Evolutionary conservation across 1,284 basidiomycete genomes (phyloP).

Genomic region (Fomitopsis betulina): DNA sequence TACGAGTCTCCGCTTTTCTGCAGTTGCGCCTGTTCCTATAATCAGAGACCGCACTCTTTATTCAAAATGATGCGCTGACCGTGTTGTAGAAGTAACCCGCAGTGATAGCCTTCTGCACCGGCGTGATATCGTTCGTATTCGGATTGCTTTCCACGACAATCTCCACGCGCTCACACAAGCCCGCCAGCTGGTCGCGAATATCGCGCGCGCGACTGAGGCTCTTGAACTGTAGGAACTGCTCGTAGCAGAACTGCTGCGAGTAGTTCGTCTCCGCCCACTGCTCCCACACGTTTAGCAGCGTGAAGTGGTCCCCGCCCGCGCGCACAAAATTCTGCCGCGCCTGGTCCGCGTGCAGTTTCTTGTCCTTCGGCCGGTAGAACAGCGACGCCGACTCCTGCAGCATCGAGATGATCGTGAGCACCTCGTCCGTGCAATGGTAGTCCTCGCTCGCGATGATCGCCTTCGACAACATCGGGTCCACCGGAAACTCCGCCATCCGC

Average conservation of each 20-base stretch:
- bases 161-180: slow-evolving; percentile 95
- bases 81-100: slow-evolving; percentile 97
- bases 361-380: slow-evolving; percentile 97
- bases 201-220: slow-evolving; percentile 91
- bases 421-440: slow-evolving; percentile 96
- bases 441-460: slow-evolving; percentile 94
- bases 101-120: slow-evolving; percentile 92
- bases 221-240: slow-evolving; percentile 98
- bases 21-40: slow-evolving; percentile 60
- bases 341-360: slow-evolving; percentile 93
- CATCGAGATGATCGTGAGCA: slow-evolving; percentile 97
- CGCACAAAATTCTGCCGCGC: slow-evolving; percentile 96
- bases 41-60: slow-evolving; percentile 1
- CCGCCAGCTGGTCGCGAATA: slow-evolving; percentile 93
- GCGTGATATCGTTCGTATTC: slow-evolving; percentile 87
- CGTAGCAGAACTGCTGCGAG: slow-evolving; percentile 91
- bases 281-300: slow-evolving; percentile 95
- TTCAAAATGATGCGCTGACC: slow-evolving; percentile 38
- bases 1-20: slow-evolving; percentile 93
- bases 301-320: slow-evolving; percentile 97
- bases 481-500: slow-evolving; percentile 98
- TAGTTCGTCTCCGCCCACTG: slow-evolving; percentile 98
- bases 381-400: slow-evolving; percentile 92
- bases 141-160: slow-evolving; percentile 85
- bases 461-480: slow-evolving; percentile 97